Evolutionary conservation across 192 early-diverging fungal genomes (phyloP), one percentile per base, ranked within the genome.

Genomic region (Coemansia sp.): DNA sequence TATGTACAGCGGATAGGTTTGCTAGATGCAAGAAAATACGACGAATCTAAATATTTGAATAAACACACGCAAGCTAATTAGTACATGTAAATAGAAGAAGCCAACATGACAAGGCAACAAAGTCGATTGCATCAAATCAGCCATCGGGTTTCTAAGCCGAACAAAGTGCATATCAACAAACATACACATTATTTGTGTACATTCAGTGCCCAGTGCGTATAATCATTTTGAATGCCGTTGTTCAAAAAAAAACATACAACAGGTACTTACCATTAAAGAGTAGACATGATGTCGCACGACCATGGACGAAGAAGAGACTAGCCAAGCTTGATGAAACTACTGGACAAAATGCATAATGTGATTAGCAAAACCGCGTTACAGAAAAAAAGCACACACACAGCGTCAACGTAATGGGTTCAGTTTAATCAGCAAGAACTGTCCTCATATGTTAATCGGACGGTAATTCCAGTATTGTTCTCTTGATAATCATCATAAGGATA

Each of bases 391-490:
- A 35, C 19, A 7, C n/a, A 4, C 6, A 25, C 21, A 6, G 31
- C 22, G 22, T 54, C 28, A 19, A n/a, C 6, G 19, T 32, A 33
- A 21, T 54, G 5, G 47, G 54, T 55, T 61, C 48, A 64, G 67
- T 31, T 48, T 67, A 64, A 82, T 28, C 73, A 86, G 82, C 68
- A 69, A 84, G 81, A 86, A 85, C 81, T 77, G 74, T 82, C 85
- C 75, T 86, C 86, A 85, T 81, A 65, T 63, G 44, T 63, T 66
- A 46, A 58, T 88, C 84, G 81, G 86, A 80, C 86, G 86, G 86
- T 88, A 88, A 88, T 88, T 88, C 86, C 86, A 88, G 83, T 82
- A 82, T 82, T 84, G 70, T 83, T 86, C 59, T 83, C 75, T 50
- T 71, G 57, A 80, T 65, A 78, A 56, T 83, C 85, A 87, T 85